These are phyloP conservation scores for Calonectria hawksworthii DNA, from an alignment of 2,329 filamentous ascomycete species.

Conservation along the genomic window DNA sequence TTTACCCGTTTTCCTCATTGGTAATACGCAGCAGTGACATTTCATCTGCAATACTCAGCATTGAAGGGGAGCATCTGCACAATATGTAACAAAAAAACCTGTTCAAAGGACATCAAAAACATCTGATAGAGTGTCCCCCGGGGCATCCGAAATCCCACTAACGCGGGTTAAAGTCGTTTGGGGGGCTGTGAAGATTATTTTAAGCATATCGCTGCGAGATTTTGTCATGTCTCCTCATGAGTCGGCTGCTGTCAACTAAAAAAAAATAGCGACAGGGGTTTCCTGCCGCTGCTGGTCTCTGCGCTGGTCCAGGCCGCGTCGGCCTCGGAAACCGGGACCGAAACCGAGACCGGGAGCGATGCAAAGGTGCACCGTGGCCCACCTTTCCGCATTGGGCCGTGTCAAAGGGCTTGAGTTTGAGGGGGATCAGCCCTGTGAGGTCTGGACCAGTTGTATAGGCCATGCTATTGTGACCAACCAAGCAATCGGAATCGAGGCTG, in stretches of 20 bases:
- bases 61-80: neutral
- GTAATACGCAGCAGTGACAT: no score
- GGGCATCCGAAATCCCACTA: neutral
- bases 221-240: neutral
- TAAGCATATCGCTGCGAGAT: conserved; percentile 1
- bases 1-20: neutral
- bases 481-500: neutral
- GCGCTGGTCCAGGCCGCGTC: neutral
- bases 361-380: neutral
- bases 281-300: neutral
- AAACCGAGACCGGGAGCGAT: conserved; percentile 25
- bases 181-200: conserved; percentile 12
- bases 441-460: neutral
- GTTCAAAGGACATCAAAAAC: neutral
- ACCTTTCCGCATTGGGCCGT: neutral
- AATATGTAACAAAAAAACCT: conserved; percentile 1
- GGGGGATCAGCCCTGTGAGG: conserved; percentile 8
- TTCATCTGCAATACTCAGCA: neutral
- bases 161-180: neutral
- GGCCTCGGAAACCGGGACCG: conserved; percentile 24
- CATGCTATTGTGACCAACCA: neutral
- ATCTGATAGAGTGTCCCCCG: neutral
- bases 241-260: neutral
- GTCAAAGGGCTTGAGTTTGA: conserved; percentile 2
- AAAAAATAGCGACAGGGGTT: neutral